Evolutionary conservation across 371 early-diverging fungal genomes (phyloP).

Genomic region (Lichtheimia hyalospora): DNA sequence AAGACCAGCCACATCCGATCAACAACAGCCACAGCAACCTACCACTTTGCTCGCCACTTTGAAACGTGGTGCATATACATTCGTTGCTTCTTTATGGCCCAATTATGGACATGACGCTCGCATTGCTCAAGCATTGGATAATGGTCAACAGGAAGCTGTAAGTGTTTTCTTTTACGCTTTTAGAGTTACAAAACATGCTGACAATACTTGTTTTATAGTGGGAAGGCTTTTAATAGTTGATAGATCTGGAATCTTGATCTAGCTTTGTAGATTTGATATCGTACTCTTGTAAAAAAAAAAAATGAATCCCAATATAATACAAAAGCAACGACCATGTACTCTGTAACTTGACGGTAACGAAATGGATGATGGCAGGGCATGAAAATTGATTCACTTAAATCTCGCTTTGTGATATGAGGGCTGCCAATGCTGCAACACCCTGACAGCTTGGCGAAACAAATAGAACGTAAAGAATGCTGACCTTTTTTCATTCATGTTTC

Average conservation of each 20-base stretch:
- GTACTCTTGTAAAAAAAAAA: neutral
- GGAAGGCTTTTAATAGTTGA: conserved; percentile 1
- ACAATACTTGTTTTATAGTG: neutral
- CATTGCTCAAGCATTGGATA: conserved; percentile 42
- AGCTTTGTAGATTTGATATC: too few relatives aligned
- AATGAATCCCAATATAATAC: neutral
- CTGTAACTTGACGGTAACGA: too few relatives aligned
- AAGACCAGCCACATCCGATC: neutral
- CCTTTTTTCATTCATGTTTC: too few relatives aligned
- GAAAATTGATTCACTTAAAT: too few relatives aligned
- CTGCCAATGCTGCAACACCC: too few relatives aligned
- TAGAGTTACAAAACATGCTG: too few relatives aligned
- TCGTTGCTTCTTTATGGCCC: conserved; percentile 48
- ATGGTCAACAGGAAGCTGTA: conserved; percentile 29
- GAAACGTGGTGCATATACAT: conserved; percentile 38
- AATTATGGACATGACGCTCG: conserved; percentile 41
- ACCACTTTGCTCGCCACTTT: conserved; percentile 14
- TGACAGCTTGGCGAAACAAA: too few relatives aligned
- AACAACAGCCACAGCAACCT: conserved; percentile 5
- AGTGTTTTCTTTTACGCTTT: neutral
- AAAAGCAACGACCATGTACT: neutral
- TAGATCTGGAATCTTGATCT: too few relatives aligned
- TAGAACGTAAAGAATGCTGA: too few relatives aligned
- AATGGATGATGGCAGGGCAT: too few relatives aligned
- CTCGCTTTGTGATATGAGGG: too few relatives aligned